Evolutionary conservation across 129 eudicot species (phyloP).

Genomic region (Lactuca sativa): DNA sequence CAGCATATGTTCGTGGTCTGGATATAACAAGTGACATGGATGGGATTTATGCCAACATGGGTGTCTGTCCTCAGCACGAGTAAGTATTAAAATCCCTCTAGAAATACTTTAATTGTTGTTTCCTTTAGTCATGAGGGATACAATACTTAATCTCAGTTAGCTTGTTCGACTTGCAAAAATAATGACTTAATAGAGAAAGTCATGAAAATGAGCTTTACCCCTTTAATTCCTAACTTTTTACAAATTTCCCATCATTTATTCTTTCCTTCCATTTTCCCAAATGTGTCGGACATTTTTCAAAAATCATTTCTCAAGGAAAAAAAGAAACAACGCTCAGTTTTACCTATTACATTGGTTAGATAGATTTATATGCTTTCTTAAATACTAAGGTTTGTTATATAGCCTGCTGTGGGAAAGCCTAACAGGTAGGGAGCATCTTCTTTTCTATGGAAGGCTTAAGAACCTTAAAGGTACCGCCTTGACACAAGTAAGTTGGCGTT

Average conservation of each 20-base stretch:
- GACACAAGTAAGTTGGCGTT: constrained; percentile 51
- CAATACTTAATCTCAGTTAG: no score
- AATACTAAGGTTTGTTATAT: constrained; percentile 22
- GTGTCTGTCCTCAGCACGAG: constrained; percentile 99
- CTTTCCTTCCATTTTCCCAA: no score
- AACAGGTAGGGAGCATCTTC: constrained; percentile 92
- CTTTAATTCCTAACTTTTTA: no score
- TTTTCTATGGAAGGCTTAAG: constrained; percentile 93
- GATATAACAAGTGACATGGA: constrained; percentile 67
- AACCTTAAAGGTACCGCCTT: constrained; percentile 77
- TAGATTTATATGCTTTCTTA: neutral
- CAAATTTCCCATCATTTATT: no score
- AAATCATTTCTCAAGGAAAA: no score
- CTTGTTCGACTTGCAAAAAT: no score
- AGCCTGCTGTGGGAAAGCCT: constrained; percentile 93
- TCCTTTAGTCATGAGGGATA: no score
- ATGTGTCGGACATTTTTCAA: no score
- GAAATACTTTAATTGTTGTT: neutral
- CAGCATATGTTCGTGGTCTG: constrained; percentile 67
- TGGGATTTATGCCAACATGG: constrained; percentile 80
- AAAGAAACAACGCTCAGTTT: neutral
- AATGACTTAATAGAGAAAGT: no score
- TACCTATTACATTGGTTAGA: constrained; percentile 6
- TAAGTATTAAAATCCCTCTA: constrained; percentile 36
- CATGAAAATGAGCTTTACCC: no score